phyloP scores from a whole-genome alignment of 805 yeast genomes.

The Zygosaccharomyces siamensis region DNA sequence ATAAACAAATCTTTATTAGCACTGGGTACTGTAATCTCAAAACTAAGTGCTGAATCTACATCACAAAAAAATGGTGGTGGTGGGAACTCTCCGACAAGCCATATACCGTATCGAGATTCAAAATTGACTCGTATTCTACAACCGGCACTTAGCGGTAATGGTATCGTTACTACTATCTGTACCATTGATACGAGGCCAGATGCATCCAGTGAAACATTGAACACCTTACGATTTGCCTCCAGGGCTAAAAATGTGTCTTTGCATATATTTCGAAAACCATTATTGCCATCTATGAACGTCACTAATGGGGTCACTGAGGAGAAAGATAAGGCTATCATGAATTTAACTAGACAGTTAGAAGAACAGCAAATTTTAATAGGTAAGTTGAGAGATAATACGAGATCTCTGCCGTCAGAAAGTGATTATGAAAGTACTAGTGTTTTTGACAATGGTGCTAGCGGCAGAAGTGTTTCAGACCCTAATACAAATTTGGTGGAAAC shows the following conservation, averaged over 20 bases:
- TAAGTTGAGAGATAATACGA: neutral
- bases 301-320: slow-evolving; percentile 25
- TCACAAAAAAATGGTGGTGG: slow-evolving; percentile 8
- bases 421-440: neutral
- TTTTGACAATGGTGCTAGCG: slow-evolving; percentile 8
- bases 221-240: slow-evolving; percentile 87
- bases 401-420: neutral
- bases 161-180: slow-evolving; percentile 80
- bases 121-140: slow-evolving; percentile 85
- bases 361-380: slow-evolving; percentile 43
- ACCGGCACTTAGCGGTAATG: slow-evolving; percentile 85
- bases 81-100: slow-evolving; percentile 40
- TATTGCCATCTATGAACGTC: slow-evolving; percentile 32
- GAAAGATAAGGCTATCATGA: slow-evolving; percentile 50
- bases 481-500: slow-evolving; percentile 46
- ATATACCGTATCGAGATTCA: slow-evolving; percentile 90
- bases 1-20: slow-evolving; percentile 90
- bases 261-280: slow-evolving; percentile 46
- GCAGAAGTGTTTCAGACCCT: slow-evolving; percentile 24
- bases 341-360: slow-evolving; percentile 56
- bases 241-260: slow-evolving; percentile 83
- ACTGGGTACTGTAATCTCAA: slow-evolving; percentile 85
- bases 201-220: slow-evolving; percentile 70
- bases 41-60: slow-evolving; percentile 47
- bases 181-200: slow-evolving; percentile 67